Evolutionary conservation across 2,329 filamentous ascomycete species (phyloP).

Genomic region (Alternaria dauci): DNA sequence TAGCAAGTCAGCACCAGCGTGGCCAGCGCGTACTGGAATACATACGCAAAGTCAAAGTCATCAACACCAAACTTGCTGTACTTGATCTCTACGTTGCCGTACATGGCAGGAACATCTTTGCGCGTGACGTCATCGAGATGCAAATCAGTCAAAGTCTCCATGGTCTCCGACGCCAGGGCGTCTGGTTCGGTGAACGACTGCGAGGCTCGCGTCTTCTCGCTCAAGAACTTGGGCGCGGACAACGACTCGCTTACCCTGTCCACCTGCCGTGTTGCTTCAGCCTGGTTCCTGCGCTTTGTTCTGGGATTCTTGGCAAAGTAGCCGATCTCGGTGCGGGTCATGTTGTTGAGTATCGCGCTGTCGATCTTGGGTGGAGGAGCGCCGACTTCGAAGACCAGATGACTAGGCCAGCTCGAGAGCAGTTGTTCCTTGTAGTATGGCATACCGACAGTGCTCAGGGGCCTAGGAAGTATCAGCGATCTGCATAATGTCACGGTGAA

Average conservation of each 20-base stretch:
- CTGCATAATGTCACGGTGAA: neutral
- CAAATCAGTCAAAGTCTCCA: slow-evolving; percentile 71
- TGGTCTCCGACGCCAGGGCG: slow-evolving; percentile 59
- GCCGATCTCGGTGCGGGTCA: slow-evolving; percentile 78
- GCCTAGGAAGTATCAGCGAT: slow-evolving; percentile 58
- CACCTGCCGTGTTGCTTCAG: slow-evolving; percentile 75
- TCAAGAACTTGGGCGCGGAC: slow-evolving; percentile 89
- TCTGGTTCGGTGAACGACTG: slow-evolving; percentile 41
- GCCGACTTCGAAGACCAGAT: slow-evolving; percentile 84
- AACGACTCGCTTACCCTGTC: slow-evolving; percentile 67
- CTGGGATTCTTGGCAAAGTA: slow-evolving; percentile 80
- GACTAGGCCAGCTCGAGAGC: slow-evolving; percentile 87
- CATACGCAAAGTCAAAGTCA: slow-evolving; percentile 94
- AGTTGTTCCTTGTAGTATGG: slow-evolving; percentile 91
- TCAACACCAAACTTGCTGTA: slow-evolving; percentile 99
- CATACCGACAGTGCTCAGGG: slow-evolving; percentile 86
- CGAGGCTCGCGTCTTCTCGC: slow-evolving; percentile 84
- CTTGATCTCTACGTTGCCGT: slow-evolving; percentile 95
- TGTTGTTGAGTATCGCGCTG: slow-evolving; percentile 69
- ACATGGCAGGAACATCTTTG: slow-evolving; percentile 85
- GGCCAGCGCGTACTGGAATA: neutral
- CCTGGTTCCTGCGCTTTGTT: slow-evolving; percentile 79
- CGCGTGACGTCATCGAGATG: slow-evolving; percentile 76
- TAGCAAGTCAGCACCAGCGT: slow-evolving; percentile 5
- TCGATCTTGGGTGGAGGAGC: slow-evolving; percentile 82